These are phyloP conservation scores for Cordyceps tenuipes DNA, from an alignment of 2,329 filamentous ascomycete genomes.

Conservation along the genomic window DNA sequence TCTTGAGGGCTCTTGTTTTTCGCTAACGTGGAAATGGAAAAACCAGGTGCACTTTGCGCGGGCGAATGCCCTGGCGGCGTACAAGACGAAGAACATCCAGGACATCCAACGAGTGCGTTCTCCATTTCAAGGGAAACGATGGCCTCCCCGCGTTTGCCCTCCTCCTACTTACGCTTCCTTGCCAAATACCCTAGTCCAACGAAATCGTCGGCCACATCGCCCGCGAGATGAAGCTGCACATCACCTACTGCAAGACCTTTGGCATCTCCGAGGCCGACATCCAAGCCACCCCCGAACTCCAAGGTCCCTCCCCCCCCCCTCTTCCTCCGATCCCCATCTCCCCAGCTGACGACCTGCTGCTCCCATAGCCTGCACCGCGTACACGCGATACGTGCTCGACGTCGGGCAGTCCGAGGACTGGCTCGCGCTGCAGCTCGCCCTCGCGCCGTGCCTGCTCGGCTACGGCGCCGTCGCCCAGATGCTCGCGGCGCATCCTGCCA, in stretches of 20 bases:
- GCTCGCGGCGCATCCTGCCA: conserved; percentile 55
- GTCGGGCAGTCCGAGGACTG: conserved; percentile 82
- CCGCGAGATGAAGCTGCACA: conserved; percentile 71
- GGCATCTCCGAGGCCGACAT: conserved; percentile 69
- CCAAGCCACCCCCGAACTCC: conserved; percentile 59
- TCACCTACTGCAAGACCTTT: conserved; percentile 74
- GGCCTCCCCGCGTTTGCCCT: too few species aligned
- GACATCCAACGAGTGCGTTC: conserved; percentile 60
- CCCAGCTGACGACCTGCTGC: too few species aligned
- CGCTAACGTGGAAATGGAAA: background rate
- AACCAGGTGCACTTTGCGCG: conserved; percentile 73
- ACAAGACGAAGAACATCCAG: conserved; percentile 68
- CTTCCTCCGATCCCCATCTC: background rate
- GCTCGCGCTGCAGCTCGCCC: conserved; percentile 74
- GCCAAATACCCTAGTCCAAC: conserved; percentile 26
- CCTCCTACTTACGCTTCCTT: background rate
- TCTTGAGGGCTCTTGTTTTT: background rate
- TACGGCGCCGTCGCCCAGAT: conserved; percentile 73
- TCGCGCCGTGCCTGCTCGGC: conserved; percentile 83
- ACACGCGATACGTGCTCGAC: conserved; percentile 80
- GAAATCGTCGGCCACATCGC: conserved; percentile 68
- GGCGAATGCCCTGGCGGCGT: conserved; percentile 75
- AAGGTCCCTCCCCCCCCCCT: too few species aligned
- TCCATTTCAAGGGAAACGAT: too few species aligned
- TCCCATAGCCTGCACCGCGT: conserved; percentile 63